Base-by-base conservation (phyloP, 2,329 filamentous ascomycete genomes). In the Sporothrix brasiliensis region DNA sequence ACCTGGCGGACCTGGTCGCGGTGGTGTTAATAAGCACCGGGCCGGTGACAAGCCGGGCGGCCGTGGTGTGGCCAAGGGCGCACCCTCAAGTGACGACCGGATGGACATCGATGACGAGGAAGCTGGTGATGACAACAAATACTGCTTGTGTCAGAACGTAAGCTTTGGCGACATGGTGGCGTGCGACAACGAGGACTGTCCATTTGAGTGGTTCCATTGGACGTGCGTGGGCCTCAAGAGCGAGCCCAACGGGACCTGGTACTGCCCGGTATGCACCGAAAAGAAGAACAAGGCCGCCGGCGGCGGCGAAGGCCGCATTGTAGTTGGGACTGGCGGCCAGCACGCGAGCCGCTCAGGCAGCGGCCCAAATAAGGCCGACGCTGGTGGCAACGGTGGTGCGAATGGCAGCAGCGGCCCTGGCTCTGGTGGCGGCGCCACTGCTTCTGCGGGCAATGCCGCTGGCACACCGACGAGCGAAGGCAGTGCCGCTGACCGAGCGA, bases 161-260 rank as follows among this genome's bases (percentile, higher is more conserved):
- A 93, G 91, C 79, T 93, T 92, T 77, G 92, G 92, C 72, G 91
- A 94, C 77, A 95, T 95, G 92, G 92, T 95, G 73, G 92, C 91
- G 41, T 95, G 92, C 81, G 92, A 95, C 82, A 94, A 94, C 79
- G 88, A 91, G 71, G 86, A 89, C 74, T 95, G 92, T 79, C 88
- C 89, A 61, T 92, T 88, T 77, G 92, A 95, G 81, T 95, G 92
- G 92, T 95, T 95, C 79, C 92, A 95, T 80, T 95, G 92, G 91
- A 88, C 83, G 56, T 91, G 89, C 75, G 89, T 91, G 66, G 87
- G 88, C 24, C 83, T 91, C 44, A 90, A 89, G 79, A 89, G 86
- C 75, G 88, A 90, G 77, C 89, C 89, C 9, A 87, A 86, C 70
- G 89, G 89, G 44, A 88, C 84, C 30, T 91, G 89, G 89, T 90